A percentile compares a stretch with the other conserved stretches of the same genome.
These are phyloP conservation scores for Desmodesmus armatus DNA, from an alignment of 139 green algal genomes.

Conservation along the genomic window DNA sequence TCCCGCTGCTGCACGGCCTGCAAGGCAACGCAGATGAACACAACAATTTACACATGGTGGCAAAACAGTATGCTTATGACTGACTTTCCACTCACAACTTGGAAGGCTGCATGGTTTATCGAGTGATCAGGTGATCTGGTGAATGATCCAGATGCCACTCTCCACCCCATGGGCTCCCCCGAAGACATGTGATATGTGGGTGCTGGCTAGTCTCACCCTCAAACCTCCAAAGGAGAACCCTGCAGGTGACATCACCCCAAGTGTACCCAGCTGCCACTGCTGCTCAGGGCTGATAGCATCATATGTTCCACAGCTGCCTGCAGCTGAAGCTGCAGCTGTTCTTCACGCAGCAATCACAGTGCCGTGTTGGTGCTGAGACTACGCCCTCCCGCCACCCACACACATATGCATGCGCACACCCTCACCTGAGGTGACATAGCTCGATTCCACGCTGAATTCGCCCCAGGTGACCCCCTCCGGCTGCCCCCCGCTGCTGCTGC, in stretches of 20 bases:
- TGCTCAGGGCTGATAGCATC: background rate
- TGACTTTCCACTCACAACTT: too few relatives aligned
- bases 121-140: background rate
- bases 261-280: too few relatives aligned
- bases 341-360: background rate
- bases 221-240: too few relatives aligned
- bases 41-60: too few relatives aligned
- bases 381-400: background rate
- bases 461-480: slow-evolving; percentile 3
- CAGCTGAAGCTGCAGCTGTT: background rate
- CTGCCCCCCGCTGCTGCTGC: background rate
- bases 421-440: background rate
- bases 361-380: background rate
- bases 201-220: too few relatives aligned
- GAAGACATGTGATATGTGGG: too few relatives aligned
- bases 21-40: background rate
- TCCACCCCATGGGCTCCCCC: background rate
- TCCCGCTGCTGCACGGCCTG: background rate
- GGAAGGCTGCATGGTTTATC: too few relatives aligned
- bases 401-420: background rate
- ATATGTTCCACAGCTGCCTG: background rate
- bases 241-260: too few relatives aligned
- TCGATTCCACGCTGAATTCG: slow-evolving; percentile 22
- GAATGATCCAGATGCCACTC: background rate
- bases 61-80: too few relatives aligned